phyloP scores from a whole-genome alignment of 257 asterid species.

The Capsicum chinense region DNA sequence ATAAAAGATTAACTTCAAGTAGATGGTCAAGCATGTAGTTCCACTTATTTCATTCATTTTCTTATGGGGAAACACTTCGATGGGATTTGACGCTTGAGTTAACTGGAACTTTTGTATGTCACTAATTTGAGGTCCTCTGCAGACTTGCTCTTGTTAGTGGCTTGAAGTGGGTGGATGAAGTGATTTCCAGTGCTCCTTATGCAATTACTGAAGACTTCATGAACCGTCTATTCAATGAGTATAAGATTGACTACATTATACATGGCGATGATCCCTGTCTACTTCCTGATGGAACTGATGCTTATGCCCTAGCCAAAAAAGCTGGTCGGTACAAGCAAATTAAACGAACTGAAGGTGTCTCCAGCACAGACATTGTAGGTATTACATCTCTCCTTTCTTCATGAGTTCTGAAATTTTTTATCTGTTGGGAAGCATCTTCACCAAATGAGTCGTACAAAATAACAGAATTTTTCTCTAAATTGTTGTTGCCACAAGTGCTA shows the following conservation, averaged over 20 bases:
- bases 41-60: slow-evolving; percentile 12
- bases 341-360: slow-evolving; percentile 97
- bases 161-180: slow-evolving; percentile 98
- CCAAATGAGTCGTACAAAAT: slow-evolving; percentile 6
- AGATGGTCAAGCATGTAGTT: background rate
- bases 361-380: slow-evolving; percentile 99
- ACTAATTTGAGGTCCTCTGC: slow-evolving; percentile 44
- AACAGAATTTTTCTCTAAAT: background rate
- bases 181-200: slow-evolving; percentile 87
- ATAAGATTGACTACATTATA: slow-evolving; percentile 84
- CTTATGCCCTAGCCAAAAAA: slow-evolving; percentile 90
- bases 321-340: slow-evolving; percentile 97
- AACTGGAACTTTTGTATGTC: background rate
- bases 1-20: background rate
- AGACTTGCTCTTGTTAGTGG: slow-evolving; percentile 94
- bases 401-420: slow-evolving; percentile 18
- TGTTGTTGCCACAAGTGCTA: background rate
- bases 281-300: slow-evolving; percentile 96
- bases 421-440: slow-evolving; percentile 28
- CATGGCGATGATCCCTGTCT: slow-evolving; percentile 98
- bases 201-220: slow-evolving; percentile 88
- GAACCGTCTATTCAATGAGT: slow-evolving; percentile 81
- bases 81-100: background rate
- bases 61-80: background rate
- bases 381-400: slow-evolving; percentile 49